Conservation (phyloP, 805 yeast genomes). For the Starmerella davenportii region DNA sequence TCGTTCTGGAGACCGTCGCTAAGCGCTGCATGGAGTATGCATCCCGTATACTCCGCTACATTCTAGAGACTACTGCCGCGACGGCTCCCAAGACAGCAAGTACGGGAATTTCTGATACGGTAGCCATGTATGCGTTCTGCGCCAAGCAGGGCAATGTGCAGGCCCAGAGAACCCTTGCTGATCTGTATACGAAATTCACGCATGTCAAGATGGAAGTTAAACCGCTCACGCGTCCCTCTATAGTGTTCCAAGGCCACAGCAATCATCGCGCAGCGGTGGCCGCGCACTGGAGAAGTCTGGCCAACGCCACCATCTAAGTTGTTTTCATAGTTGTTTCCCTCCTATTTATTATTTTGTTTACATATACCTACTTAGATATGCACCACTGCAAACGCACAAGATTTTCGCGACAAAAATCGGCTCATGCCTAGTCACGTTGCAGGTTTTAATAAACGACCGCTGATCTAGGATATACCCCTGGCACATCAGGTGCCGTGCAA, state of each 20-base stretch:
- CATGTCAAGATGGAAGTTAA: constrained; percentile 14
- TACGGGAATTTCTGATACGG: constrained; percentile 18
- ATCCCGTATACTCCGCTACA: constrained; percentile 15
- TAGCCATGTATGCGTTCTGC: constrained; percentile 18
- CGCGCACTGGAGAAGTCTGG: not conserved
- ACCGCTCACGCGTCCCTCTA: constrained; percentile 15
- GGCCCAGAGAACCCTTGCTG: constrained; percentile 17
- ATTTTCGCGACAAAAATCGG: too few relatives aligned
- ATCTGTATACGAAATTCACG: constrained; percentile 14
- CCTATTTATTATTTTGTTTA: too few relatives aligned
- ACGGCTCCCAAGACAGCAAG: constrained; percentile 13
- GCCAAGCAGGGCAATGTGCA: constrained; percentile 16
- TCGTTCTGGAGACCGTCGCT: constrained; percentile 14
- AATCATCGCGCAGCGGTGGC: not conserved
- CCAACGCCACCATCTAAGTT: constrained; percentile 3
- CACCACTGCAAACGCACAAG: too few relatives aligned
- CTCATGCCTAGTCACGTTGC: too few relatives aligned
- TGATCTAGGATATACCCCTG: too few relatives aligned
- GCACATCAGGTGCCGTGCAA: too few relatives aligned
- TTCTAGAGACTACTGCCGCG: constrained; percentile 13
- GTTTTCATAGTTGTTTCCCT: not conserved
- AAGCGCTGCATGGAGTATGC: constrained; percentile 18
- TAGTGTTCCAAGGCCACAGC: not conserved
- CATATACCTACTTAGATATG: too few relatives aligned
- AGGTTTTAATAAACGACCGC: too few relatives aligned